These are phyloP conservation scores for Puccinia polysora DNA, from an alignment of 1,284 basidiomycete species.

Conservation along the genomic window DNA sequence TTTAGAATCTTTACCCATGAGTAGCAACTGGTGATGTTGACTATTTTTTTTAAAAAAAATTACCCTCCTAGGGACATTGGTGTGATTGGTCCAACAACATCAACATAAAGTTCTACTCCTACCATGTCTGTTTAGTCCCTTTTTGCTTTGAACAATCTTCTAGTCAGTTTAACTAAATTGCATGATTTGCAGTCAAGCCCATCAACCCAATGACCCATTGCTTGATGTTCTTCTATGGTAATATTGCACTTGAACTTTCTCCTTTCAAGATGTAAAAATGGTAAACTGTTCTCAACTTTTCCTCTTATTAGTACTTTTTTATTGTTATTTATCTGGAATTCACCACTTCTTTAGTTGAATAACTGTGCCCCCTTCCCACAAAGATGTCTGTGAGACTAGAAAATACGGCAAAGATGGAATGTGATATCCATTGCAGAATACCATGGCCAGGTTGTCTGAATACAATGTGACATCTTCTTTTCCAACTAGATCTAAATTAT, in stretches of 20 bases:
- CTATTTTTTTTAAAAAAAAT: not conserved
- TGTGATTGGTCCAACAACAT: constrained; percentile 13
- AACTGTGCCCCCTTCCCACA: no score
- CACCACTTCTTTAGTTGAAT: no score
- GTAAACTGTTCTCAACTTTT: not conserved
- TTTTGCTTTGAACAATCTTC: not conserved
- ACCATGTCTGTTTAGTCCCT: not conserved
- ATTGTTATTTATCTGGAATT: not conserved
- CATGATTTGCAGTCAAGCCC: not conserved
- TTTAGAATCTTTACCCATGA: not conserved
- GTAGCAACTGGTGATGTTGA: not conserved
- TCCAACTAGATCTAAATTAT: not conserved
- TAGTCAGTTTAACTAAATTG: not conserved
- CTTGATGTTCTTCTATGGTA: not conserved
- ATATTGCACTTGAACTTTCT: no score
- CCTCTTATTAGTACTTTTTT: not conserved
- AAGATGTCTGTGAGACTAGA: no score
- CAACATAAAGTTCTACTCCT: not conserved
- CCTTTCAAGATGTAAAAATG: no score
- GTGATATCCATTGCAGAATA: not conserved
- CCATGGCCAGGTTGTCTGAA: not conserved
- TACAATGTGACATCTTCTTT: not conserved
- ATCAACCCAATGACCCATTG: not conserved
- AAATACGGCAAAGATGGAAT: not conserved
- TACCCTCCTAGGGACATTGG: constrained; percentile 1